Conservation (phyloP, 2,329 filamentous ascomycete genomes). For the Mollisiaceae sp. region DNA sequence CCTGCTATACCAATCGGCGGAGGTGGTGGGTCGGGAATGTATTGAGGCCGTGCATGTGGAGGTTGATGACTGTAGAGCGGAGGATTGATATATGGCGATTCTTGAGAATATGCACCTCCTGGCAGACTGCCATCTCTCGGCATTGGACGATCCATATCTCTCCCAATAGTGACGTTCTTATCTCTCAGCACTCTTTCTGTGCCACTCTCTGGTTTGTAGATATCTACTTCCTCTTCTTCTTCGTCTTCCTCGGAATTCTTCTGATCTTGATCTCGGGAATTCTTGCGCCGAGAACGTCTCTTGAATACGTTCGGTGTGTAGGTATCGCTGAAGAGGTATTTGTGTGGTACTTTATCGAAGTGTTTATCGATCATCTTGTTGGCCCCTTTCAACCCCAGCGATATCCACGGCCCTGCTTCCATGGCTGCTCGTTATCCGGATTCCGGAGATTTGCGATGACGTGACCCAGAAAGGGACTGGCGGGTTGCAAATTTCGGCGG, state of each 20-base stretch:
- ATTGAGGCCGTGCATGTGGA: neutral
- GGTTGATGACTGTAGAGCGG: slow-evolving; percentile 3
- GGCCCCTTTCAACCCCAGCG: slow-evolving; percentile 26
- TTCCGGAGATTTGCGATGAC: slow-evolving; percentile 7
- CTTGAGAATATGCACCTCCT: slow-evolving; percentile 1
- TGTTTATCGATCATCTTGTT: slow-evolving; percentile 35
- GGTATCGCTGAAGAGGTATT: slow-evolving; percentile 28
- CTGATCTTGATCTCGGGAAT: slow-evolving; percentile 14
- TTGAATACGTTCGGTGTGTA: slow-evolving; percentile 28
- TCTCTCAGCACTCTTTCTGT: neutral
- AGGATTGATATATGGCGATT: neutral
- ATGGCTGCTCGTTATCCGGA: slow-evolving; percentile 17
- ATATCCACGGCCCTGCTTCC: slow-evolving; percentile 23
- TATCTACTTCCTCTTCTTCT: slow-evolving; percentile 3
- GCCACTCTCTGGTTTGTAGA: neutral
- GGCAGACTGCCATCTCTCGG: neutral
- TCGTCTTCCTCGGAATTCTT: neutral
- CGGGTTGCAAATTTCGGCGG: neutral
- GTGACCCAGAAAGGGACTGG: neutral
- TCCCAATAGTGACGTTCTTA: neutral
- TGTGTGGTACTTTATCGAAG: slow-evolving; percentile 34
- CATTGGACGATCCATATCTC: slow-evolving; percentile 1
- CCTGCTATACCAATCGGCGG: slow-evolving; percentile 4
- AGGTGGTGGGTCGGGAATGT: neutral
- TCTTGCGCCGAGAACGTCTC: neutral